Evolutionary conservation across 2,329 filamentous ascomycete genomes (phyloP).

Genomic region (Thermochaetoides dissita): DNA sequence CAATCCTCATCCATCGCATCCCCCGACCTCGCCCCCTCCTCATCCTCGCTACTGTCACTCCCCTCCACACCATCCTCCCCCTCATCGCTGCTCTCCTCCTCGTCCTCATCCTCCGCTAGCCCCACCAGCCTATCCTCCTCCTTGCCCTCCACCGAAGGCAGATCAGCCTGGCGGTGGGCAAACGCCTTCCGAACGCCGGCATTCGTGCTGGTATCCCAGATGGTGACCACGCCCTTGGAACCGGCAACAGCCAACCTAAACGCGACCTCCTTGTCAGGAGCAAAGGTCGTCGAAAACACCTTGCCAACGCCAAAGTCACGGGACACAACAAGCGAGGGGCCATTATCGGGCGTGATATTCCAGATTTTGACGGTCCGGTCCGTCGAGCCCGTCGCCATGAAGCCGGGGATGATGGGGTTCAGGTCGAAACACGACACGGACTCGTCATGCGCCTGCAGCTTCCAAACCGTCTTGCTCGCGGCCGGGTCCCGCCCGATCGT

Average conservation of each 20-base stretch:
- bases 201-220: constrained; percentile 97
- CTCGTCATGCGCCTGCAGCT: constrained; percentile 87
- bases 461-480: constrained; percentile 78
- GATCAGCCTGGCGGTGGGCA: constrained; percentile 53
- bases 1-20: constrained; percentile 24
- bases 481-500: constrained; percentile 59
- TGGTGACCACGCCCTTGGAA: constrained; percentile 80
- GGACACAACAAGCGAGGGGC: constrained; percentile 80
- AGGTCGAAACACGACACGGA: constrained; percentile 86
- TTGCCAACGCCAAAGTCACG: constrained; percentile 88
- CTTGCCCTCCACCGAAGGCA: constrained; percentile 57
- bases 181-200: constrained; percentile 73
- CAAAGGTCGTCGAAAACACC: constrained; percentile 83
- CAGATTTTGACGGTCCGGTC: constrained; percentile 95
- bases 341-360: constrained; percentile 62
- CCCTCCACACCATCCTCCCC: constrained; percentile 39
- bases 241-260: constrained; percentile 89
- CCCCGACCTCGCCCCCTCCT: constrained; percentile 25
- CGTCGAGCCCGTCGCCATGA: constrained; percentile 82
- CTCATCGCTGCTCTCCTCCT: constrained; percentile 51
- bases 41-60: constrained; percentile 23
- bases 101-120: constrained; percentile 48
- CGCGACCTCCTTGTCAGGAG: constrained; percentile 76
- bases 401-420: constrained; percentile 79
- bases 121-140: constrained; percentile 62